Evolutionary conservation across 208 protist species (phyloP), one percentile per base, ranked within the genome.

Genomic region (Wallacemonas sp.): DNA sequence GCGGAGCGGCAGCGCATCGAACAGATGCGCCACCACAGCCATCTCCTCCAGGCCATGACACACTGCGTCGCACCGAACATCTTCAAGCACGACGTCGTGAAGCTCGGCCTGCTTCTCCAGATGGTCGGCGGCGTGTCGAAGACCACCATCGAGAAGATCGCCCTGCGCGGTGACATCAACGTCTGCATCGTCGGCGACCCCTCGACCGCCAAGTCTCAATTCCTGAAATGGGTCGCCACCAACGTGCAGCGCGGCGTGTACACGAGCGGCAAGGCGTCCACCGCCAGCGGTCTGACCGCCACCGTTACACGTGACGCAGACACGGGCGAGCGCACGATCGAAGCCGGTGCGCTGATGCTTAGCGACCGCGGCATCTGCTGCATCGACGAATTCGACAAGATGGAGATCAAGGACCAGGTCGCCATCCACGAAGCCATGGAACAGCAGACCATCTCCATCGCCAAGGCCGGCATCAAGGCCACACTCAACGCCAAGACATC

Each of bases 321-420:
- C 68, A 99, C 94, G 1, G 98, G 98, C 26, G 99, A 99, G 71
- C 99, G 99, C 74, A 97, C 89, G 15, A 99, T 99, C 46, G 99
- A 99, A 76, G 98, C 99, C 0, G 99, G 99, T 50, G 99, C 99
- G 21, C 89, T 99, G 3, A 99, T 99, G 98, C 85, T 99, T 3
- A 99, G 98, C 41, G 99, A 99, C 81, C 99, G 99, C 59, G 98
- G 98, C 63, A 95, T 99, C 29, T 99, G 98, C 91, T 99, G 98
- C 79, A 99, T 99, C 68, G 99, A 99, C 81, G 99, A 99, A 87
- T 99, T 99, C 78, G 99, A 99, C 76, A 99, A 99, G 85, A 99
- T 99, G 98, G 97, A 99, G 45, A 64, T 95, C 39, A 88, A 87
- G 68, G 98, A 99, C 76, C 98, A 99, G 81, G 97, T 99, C 1